phyloP scores from a whole-genome alignment of 73 alveolate genomes.

The Tetrahymena thermophila region DNA sequence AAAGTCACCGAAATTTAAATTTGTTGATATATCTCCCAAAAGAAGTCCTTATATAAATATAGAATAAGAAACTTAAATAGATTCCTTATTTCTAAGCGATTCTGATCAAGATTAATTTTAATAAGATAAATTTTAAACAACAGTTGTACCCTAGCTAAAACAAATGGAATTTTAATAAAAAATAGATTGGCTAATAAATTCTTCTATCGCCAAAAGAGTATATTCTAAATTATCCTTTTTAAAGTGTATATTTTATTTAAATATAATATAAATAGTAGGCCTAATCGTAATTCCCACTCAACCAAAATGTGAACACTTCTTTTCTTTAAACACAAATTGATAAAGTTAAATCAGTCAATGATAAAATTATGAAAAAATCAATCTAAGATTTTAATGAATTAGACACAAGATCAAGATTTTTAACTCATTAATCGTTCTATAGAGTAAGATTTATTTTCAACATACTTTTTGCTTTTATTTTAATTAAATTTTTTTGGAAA shows the following conservation, averaged over 20 bases:
- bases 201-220: neutral
- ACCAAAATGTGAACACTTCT: neutral
- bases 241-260: neutral
- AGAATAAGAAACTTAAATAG: neutral
- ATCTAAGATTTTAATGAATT: neutral
- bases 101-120: neutral
- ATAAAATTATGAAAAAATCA: neutral
- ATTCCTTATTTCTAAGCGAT: neutral
- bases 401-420: neutral
- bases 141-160: neutral
- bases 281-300: neutral
- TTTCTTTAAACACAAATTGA: neutral
- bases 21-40: neutral
- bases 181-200: neutral
- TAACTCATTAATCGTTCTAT: neutral
- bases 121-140: neutral
- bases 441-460: neutral
- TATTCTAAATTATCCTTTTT: neutral
- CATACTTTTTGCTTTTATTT: too few species aligned
- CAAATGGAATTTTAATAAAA: neutral
- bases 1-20: neutral
- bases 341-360: neutral
- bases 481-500: too few species aligned
- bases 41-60: neutral
- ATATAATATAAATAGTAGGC: neutral